Evolutionary conservation across 306 rosid genomes (phyloP), one percentile per base, ranked within the genome.

Genomic region (Lagenaria siceraria): DNA sequence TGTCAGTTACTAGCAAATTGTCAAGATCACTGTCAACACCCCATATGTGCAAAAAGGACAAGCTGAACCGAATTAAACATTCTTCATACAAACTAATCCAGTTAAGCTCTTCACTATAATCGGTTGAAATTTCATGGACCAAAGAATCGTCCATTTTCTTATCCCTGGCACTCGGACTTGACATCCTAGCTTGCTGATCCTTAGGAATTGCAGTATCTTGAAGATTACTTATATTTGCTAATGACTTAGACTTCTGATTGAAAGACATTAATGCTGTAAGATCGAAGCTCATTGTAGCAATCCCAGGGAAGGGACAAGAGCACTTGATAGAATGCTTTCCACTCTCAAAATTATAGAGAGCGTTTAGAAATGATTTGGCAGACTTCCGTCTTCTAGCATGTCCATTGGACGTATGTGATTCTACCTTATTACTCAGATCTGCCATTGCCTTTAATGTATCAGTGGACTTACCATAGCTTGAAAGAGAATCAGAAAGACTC

Each of bases 31-130:
- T 54, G 81, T 95, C 96, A 3, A 92, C 87, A 76, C 83, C 74
- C 98, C 98, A 95, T 81, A 85, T 80, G 80, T 95, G 98, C 78
- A 95, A 87, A 89, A 88, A 84, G 61, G 97, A 91, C 87, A 95
- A 86, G 86, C 97, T 88, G 86, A 86, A 95, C 42, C 87, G 93
- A 84, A 95, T 86, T 51, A 90, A 85, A 80, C 87, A 83, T 81
- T 90, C 97, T 85, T 95, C 98, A 80, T 87, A 89, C 70, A 80
- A 85, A 81, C 72, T 83, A 84, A 85, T 83, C 91, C 83, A 80
- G 15, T 84, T 84, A n/a, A 40, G 87, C 78, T 87, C 90, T 35
- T 86, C 90, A 54, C 15, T 70, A 80, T 83, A 40, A 66, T 81
- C 84, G 43, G 36, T 78, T 38, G 65, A 68, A 62, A 74, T 59